Evolutionary conservation across 129 eudicot species (phyloP).

Genomic region (Artemisia argyi): DNA sequence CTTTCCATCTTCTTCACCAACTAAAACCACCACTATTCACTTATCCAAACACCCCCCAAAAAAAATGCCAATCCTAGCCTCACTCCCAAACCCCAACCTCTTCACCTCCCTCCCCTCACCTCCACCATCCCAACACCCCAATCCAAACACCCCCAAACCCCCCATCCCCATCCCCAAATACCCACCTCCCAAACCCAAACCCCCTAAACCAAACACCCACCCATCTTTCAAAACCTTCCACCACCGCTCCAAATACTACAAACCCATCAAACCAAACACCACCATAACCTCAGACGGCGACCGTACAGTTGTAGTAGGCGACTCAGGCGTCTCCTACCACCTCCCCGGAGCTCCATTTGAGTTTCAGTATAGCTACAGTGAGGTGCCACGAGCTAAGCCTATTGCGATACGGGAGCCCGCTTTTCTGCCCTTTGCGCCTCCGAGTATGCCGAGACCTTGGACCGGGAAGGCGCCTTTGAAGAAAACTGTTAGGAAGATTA

Average conservation of each 20-base stretch:
- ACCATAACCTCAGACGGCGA: slow-evolving; percentile 43
- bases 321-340: slow-evolving; percentile 75
- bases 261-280: slow-evolving; percentile 55
- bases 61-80: slow-evolving; percentile 44
- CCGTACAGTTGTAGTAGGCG: slow-evolving; percentile 65
- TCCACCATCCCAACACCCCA: slow-evolving; percentile 42
- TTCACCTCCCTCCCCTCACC: slow-evolving; percentile 72
- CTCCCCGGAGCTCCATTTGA: slow-evolving; percentile 99
- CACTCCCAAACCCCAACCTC: slow-evolving; percentile 60
- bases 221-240: slow-evolving; percentile 80
- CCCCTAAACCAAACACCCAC: slow-evolving; percentile 24
- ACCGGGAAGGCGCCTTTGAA: slow-evolving; percentile 96
- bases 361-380: slow-evolving; percentile 84
- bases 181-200: slow-evolving; percentile 49
- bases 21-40: too few relatives aligned
- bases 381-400: slow-evolving; percentile 81
- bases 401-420: slow-evolving; percentile 91
- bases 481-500: slow-evolving; percentile 55
- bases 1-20: too few relatives aligned
- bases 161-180: slow-evolving; percentile 85
- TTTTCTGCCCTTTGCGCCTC: slow-evolving; percentile 92
- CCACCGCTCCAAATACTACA: slow-evolving; percentile 77
- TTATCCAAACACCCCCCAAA: too few relatives aligned
- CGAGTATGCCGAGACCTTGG: slow-evolving; percentile 94
- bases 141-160: slow-evolving; percentile 45